Evolutionary conservation across 2,329 filamentous ascomycete species (phyloP).

Genomic region (Apiospora pterosperma): DNA sequence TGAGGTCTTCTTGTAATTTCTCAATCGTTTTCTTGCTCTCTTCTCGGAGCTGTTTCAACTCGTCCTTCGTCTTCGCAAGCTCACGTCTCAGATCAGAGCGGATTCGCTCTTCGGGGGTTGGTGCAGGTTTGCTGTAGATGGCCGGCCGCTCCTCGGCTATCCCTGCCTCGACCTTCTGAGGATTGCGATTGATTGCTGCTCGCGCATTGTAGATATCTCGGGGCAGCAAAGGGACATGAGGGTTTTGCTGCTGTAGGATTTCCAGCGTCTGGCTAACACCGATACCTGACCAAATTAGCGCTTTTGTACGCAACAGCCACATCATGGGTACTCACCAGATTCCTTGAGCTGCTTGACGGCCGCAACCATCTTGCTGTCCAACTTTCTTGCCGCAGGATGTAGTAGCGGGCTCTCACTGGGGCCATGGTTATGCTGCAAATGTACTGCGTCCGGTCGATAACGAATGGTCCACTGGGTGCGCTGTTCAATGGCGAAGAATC

Average conservation of each 20-base stretch:
- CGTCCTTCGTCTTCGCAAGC: constrained; percentile 55
- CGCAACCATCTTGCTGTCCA: constrained; percentile 66
- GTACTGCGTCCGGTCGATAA: constrained; percentile 56
- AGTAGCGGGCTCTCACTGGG: constrained; percentile 65
- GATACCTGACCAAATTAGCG: constrained; percentile 47
- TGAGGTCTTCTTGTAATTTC: constrained; percentile 55
- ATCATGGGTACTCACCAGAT: constrained; percentile 47
- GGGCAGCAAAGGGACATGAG: constrained; percentile 59
- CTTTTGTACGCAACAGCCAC: neutral
- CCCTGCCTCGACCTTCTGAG: constrained; percentile 56
- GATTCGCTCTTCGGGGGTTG: constrained; percentile 62
- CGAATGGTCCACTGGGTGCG: constrained; percentile 65
- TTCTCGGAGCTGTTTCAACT: constrained; percentile 51
- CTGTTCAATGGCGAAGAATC: constrained; percentile 68
- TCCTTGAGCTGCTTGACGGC: constrained; percentile 65
- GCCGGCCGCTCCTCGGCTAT: constrained; percentile 59
- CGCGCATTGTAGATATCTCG: constrained; percentile 67
- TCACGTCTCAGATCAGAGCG: constrained; percentile 59
- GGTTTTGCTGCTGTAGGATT: constrained; percentile 61
- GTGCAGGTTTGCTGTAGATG: constrained; percentile 64
- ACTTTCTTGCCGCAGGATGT: constrained; percentile 62
- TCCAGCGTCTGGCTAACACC: constrained; percentile 65
- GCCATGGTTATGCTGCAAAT: constrained; percentile 61
- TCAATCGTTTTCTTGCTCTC: constrained; percentile 58
- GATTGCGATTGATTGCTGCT: constrained; percentile 64